Conservation (phyloP, 2,329 filamentous ascomycete species). For the Torrubiella hemipterigena region DNA sequence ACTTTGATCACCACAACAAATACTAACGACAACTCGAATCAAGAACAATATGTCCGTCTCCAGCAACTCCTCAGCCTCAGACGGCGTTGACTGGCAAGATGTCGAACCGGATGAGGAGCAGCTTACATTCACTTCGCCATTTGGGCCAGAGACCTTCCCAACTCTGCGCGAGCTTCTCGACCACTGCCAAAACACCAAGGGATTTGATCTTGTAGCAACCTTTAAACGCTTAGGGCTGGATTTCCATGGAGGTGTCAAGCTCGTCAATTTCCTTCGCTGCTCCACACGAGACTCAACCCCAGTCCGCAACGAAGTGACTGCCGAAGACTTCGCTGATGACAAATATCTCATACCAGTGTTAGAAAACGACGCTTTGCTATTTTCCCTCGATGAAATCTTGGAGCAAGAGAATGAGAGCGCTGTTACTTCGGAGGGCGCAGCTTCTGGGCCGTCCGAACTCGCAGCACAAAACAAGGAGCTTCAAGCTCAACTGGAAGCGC, state of each 20-base stretch:
- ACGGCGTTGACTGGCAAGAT: conserved; percentile 40
- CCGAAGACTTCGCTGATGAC: conserved; percentile 60
- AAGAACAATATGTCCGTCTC: conserved; percentile 14
- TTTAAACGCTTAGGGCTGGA: conserved; percentile 50
- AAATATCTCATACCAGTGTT: conserved; percentile 72
- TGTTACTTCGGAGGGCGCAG: conserved; percentile 7
- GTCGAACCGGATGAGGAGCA: conserved; percentile 52
- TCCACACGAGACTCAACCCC: conserved; percentile 28
- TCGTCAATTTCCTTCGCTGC: conserved; percentile 58
- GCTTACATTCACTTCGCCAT: conserved; percentile 52
- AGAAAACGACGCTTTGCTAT: conserved; percentile 80
- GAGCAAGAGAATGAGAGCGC: conserved; percentile 28
- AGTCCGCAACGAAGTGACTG: conserved; percentile 46
- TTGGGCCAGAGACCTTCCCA: conserved; percentile 54
- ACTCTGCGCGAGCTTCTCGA: conserved; percentile 54
- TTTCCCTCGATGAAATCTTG: conserved; percentile 69
- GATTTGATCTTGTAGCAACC: conserved; percentile 54
- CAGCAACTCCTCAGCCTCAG: conserved; percentile 16
- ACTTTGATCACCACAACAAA: too few species aligned
- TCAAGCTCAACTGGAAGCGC: conserved; percentile 46
- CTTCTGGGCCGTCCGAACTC: conserved; percentile 23
- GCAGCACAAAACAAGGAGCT: conserved; percentile 42
- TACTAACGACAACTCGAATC: too few species aligned
- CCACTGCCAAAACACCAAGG: conserved; percentile 53
- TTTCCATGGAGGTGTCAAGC: conserved; percentile 60